phyloP scores from a whole-genome alignment of 176 grass and related monocot species.

The Coix lacrymajobi region DNA sequence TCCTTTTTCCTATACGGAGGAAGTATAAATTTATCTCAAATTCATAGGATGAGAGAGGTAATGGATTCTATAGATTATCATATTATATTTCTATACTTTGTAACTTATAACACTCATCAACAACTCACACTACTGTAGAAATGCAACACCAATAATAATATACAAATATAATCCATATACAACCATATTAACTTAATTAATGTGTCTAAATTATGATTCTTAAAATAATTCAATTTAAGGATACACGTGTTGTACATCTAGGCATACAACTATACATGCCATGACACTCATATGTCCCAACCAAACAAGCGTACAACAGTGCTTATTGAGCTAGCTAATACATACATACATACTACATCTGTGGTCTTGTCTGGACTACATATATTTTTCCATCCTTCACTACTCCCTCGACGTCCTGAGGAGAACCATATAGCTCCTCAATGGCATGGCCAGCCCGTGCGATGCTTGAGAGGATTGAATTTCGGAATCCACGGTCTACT shows the following conservation, averaged over 20 bases:
- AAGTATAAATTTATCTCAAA: too few species aligned
- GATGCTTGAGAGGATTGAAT: constrained; percentile 64
- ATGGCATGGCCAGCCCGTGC: constrained; percentile 59
- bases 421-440: constrained; percentile 75
- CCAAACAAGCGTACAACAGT: constrained; percentile 2
- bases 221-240: too few species aligned
- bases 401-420: constrained; percentile 85
- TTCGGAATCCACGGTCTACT: constrained; percentile 45
- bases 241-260: background rate
- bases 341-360: constrained; percentile 59
- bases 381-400: constrained; percentile 88
- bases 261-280: constrained; percentile 23
- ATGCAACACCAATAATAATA: too few species aligned
- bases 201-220: too few species aligned
- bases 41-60: too few species aligned
- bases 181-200: too few species aligned
- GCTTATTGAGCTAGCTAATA: background rate
- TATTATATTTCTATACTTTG: too few species aligned
- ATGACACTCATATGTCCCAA: constrained; percentile 6
- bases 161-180: too few species aligned
- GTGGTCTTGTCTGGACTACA: constrained; percentile 92
- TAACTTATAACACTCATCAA: too few species aligned
- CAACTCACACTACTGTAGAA: too few species aligned
- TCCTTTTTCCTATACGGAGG: too few species aligned
- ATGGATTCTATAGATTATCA: too few species aligned